A percentile compares a stretch with the other conserved stretches of the same genome.
Conservation (phyloP, 1,284 basidiomycete species). For the Vanrija sp. region DNA sequence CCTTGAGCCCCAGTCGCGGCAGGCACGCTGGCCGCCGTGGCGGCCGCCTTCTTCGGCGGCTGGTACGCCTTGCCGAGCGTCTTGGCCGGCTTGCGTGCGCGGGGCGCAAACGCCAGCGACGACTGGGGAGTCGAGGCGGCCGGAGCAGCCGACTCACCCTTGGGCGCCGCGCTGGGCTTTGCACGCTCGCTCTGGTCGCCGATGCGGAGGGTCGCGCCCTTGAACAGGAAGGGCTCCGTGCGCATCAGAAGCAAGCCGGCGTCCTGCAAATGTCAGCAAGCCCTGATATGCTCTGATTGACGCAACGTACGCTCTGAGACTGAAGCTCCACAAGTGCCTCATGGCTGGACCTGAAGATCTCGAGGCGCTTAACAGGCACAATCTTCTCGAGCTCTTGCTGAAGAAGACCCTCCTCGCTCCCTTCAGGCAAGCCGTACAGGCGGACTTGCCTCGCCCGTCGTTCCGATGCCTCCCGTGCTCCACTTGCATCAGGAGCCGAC, state of each 20-base stretch:
- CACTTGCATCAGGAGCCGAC: background rate
- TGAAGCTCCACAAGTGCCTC: conserved; percentile 77
- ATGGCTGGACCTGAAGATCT: conserved; percentile 62
- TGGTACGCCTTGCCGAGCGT: conserved; percentile 31
- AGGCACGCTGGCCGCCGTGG: conserved; percentile 7
- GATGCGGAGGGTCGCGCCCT: conserved; percentile 46
- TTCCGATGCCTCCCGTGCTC: conserved; percentile 49
- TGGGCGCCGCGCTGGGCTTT: background rate
- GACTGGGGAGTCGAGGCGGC: background rate
- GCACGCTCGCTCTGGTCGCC: conserved; percentile 3
- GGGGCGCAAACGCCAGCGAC: conserved; percentile 29
- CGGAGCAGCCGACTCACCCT: background rate
- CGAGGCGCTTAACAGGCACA: conserved; percentile 66
- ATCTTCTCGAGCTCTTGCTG: conserved; percentile 83
- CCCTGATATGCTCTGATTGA: conserved; percentile 55
- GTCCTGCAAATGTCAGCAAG: conserved; percentile 57
- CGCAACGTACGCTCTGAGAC: conserved; percentile 52
- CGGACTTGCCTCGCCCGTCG: conserved; percentile 59
- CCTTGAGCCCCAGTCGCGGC: conserved; percentile 8
- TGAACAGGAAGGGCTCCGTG: conserved; percentile 64
- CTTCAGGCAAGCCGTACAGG: conserved; percentile 67
- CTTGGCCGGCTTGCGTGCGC: conserved; percentile 28
- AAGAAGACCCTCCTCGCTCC: conserved; percentile 75
- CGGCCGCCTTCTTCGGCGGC: conserved; percentile 21
- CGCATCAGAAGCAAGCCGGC: conserved; percentile 69